These are phyloP conservation scores for Scenedesmus sp. DNA, from an alignment of 163 green algal genomes.

Conservation along the genomic window DNA sequence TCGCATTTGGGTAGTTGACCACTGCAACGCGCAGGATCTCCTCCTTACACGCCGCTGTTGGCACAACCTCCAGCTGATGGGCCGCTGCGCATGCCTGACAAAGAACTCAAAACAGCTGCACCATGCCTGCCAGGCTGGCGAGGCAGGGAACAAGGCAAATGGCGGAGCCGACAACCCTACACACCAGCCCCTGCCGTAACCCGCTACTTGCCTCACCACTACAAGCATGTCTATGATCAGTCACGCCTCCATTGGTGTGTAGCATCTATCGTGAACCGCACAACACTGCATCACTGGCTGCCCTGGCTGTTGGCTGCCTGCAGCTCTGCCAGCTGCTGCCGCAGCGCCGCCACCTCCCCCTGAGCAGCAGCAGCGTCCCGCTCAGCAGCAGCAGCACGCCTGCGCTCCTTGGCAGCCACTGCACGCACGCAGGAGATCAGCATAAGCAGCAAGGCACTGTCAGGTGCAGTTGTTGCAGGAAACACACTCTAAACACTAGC, in stretches of 20 bases:
- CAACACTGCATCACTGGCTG: neutral
- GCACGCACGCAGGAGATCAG: neutral
- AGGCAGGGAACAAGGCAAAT: neutral
- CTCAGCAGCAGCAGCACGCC: constrained; percentile 3
- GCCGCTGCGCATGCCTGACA: neutral
- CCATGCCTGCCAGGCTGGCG: neutral
- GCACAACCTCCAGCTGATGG: neutral
- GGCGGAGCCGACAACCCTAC: neutral
- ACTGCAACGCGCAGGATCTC: no score
- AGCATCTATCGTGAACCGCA: neutral
- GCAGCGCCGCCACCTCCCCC: constrained; percentile 7
- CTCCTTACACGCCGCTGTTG: neutral
- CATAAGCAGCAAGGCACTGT: neutral
- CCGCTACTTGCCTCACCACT: neutral
- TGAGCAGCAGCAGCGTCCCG: neutral
- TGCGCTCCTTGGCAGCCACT: constrained; percentile 19
- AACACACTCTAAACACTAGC: no score
- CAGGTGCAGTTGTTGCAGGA: no score
- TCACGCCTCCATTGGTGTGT: neutral
- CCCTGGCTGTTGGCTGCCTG: neutral
- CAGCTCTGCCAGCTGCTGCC: constrained; percentile 5
- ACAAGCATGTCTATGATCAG: neutral
- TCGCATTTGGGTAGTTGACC: no score
- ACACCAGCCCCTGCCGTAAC: neutral
- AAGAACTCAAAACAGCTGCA: neutral